These are phyloP conservation scores for Ramaria rubella DNA, from an alignment of 768 basidiomycete genomes.

Conservation along the genomic window DNA sequence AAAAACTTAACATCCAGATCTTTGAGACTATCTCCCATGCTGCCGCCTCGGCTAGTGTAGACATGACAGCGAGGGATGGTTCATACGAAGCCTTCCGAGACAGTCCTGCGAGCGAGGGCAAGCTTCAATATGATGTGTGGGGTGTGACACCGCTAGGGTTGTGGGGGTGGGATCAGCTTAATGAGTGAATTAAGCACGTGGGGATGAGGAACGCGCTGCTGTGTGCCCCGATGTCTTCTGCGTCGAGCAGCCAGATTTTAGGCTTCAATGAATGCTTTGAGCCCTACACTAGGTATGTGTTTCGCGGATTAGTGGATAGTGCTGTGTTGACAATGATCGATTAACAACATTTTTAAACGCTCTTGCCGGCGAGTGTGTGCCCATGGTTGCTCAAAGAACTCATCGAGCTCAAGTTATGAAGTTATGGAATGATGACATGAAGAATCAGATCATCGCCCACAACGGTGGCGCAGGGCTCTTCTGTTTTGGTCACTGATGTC, in stretches of 20 bases:
- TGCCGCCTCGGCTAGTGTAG: constrained; percentile 83
- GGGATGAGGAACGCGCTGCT: constrained; percentile 80
- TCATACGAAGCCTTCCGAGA: constrained; percentile 87
- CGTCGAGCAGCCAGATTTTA: constrained; percentile 95
- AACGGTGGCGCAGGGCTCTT: constrained; percentile 42
- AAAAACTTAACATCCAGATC: constrained; percentile 86
- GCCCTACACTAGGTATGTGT: constrained; percentile 84
- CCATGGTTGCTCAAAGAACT: constrained; percentile 99
- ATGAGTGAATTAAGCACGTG: constrained; percentile 79
- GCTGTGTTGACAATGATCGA: constrained; percentile 12
- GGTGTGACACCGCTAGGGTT: constrained; percentile 80
- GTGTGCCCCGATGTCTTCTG: constrained; percentile 97
- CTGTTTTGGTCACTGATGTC: neutral
- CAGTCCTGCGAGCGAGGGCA: constrained; percentile 82
- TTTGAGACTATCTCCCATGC: constrained; percentile 99
- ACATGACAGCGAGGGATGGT: constrained; percentile 73
- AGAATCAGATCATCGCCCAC: constrained; percentile 98
- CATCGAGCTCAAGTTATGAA: constrained; percentile 87
- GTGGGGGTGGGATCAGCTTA: constrained; percentile 91
- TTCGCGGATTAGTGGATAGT: neutral
- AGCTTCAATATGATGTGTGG: constrained; percentile 95
- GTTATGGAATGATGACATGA: constrained; percentile 98
- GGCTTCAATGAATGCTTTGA: constrained; percentile 99
- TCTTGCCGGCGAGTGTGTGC: constrained; percentile 95
- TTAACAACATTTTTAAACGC: constrained; percentile 95